Evolutionary conservation across 768 basidiomycete genomes (phyloP), one percentile per base, ranked within the genome.

Genomic region (Mycena pura): DNA sequence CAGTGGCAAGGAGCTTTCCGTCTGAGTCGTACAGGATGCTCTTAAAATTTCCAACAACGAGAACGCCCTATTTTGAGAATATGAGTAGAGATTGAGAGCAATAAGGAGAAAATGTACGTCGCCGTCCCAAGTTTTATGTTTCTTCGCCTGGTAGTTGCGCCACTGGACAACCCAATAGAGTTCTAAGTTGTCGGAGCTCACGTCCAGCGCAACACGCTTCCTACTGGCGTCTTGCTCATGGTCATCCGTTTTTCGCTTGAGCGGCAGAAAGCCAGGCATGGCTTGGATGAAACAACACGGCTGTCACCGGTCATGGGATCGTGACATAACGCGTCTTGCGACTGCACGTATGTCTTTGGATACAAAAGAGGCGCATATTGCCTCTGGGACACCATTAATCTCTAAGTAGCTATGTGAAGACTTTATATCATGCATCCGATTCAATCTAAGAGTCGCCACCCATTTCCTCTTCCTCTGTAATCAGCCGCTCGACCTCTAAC

Each of bases 91-190:
- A n/a, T n/a, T 0, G 14, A 19, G 11, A 1, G 4, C 25, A 28
- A 27, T 7, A 17, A 21, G 10, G 10, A 6, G 10, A 5, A n/a
- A 19, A 51, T 39, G 29, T 25, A 59, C 88, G 68, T 89, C 92
- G 34, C 91, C 93, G 51, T 95, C 93, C 94, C 94, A 96, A 0
- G 90, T 93, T 72, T 94, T 93, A 69, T 95, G 88, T 74, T 95
- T 95, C 77, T 86, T 91, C 36, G 80, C 78, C 72, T 93, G 90
- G 41, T 82, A 87, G 43, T 77, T 82, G 59, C 90, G 77, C 90
- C 92, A 93, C 74, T 91, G 90, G 32, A 91, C 85, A 82, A 90
- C 88, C 91, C 91, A 93, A 63, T 85, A 85, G 55, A 76, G 77
- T 49, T 80, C 79, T 19, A n/a, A n/a, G n/a, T n/a, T n/a, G n/a